phyloP scores from a whole-genome alignment of 148 eudicot species.

The Chenopodium formosanum region DNA sequence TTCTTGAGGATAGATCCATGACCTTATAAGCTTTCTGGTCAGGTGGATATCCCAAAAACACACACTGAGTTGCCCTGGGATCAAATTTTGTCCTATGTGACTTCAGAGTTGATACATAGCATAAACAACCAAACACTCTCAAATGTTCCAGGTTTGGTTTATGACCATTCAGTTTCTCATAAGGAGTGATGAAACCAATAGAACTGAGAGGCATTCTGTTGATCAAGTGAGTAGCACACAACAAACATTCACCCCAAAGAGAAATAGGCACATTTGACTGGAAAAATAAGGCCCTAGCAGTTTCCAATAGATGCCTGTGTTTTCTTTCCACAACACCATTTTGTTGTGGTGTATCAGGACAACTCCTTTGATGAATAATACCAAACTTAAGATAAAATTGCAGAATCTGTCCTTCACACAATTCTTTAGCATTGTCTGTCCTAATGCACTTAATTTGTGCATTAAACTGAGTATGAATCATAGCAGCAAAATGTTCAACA shows the following conservation, averaged over 20 bases:
- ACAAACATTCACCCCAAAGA: not conserved
- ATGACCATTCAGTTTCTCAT: not conserved
- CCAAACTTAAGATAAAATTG: not conserved
- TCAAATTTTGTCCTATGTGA: not conserved
- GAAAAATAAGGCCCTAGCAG: not conserved
- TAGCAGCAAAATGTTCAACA: too few species aligned
- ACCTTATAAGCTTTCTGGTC: not conserved
- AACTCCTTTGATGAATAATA: not conserved
- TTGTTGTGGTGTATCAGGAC: not conserved
- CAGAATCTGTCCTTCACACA: not conserved
- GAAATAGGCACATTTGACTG: not conserved
- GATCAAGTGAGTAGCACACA: not conserved
- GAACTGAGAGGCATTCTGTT: not conserved
- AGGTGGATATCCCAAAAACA: not conserved
- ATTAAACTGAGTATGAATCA: not conserved
- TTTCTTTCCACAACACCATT: not conserved
- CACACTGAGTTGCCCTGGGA: not conserved
- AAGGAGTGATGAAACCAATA: not conserved
- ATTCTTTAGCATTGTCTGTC: not conserved
- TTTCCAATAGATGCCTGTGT: not conserved
- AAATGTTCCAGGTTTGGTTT: not conserved
- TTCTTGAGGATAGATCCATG: not conserved
- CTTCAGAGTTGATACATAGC: not conserved
- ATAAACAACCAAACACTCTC: not conserved
- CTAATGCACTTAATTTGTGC: not conserved